These are phyloP conservation scores for Dalechampia spathulata DNA, from an alignment of 441 rosid genomes.

Conservation along the genomic window DNA sequence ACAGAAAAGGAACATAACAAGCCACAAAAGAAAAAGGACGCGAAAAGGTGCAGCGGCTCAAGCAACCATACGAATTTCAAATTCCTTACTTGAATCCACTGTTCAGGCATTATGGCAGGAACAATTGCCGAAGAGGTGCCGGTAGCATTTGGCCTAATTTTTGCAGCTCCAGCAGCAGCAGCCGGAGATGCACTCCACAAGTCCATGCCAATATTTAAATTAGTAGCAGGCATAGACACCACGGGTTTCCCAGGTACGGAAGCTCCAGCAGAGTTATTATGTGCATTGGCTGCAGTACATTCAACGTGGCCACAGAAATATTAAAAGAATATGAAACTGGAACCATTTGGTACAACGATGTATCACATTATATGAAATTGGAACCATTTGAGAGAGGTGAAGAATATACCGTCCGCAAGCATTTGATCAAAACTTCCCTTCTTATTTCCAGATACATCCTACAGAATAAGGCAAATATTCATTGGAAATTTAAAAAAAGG, in stretches of 20 bases:
- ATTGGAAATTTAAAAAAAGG: too few species aligned
- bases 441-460: constrained; percentile 56
- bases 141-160: constrained; percentile 42
- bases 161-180: constrained; percentile 46
- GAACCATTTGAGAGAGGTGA: too few species aligned
- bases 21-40: background rate
- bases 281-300: constrained; percentile 53
- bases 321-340: background rate
- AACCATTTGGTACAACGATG: background rate
- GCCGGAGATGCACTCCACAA: constrained; percentile 62
- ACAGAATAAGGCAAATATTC: constrained; percentile 8
- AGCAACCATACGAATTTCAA: background rate
- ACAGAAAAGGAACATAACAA: too few species aligned
- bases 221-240: constrained; percentile 53
- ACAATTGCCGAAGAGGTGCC: constrained; percentile 31
- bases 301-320: constrained; percentile 10
- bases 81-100: constrained; percentile 53
- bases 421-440: constrained; percentile 72
- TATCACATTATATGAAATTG: too few species aligned
- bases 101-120: constrained; percentile 48
- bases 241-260: constrained; percentile 63
- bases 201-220: constrained; percentile 88
- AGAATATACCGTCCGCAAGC: constrained; percentile 72
- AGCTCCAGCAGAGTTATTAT: constrained; percentile 37
- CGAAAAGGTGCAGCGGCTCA: background rate